phyloP scores from a whole-genome alignment of 306 rosid species.

The Leucaena leucocephala region DNA sequence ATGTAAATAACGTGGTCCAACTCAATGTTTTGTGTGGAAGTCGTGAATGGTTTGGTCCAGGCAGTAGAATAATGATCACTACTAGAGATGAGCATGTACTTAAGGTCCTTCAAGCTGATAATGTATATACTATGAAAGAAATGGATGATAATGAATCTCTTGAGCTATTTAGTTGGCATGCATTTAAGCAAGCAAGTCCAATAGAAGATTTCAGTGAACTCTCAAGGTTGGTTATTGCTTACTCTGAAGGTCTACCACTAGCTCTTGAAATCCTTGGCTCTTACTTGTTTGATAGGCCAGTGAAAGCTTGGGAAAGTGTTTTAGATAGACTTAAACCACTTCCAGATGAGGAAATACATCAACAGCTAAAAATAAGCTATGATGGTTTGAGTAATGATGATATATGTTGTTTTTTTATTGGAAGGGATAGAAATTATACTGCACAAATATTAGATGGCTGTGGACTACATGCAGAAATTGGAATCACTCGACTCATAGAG shows the following conservation, averaged over 20 bases:
- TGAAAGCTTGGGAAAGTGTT: neutral
- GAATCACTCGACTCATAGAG: neutral
- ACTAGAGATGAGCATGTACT: neutral
- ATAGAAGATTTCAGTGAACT: neutral
- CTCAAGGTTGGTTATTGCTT: neutral
- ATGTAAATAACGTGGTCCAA: neutral
- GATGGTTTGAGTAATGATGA: neutral
- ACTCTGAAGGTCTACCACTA: neutral
- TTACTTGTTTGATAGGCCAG: neutral
- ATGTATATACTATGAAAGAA: neutral
- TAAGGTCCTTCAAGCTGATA: neutral
- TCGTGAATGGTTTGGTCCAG: neutral
- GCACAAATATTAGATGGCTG: neutral
- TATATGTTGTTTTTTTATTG: neutral
- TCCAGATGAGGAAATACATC: neutral
- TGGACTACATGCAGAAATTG: neutral
- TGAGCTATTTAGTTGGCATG: neutral
- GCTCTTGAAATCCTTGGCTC: neutral
- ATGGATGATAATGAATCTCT: neutral
- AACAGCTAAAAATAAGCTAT: neutral
- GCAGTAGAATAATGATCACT: neutral
- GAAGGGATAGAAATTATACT: neutral
- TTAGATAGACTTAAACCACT: neutral
- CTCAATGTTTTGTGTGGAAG: neutral
- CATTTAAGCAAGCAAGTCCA: neutral